Percentiles rank a stretch among this genome's conserved stretches.
Conservation (phyloP, 257 asterid genomes). For the Fraxinus anomala region DNA sequence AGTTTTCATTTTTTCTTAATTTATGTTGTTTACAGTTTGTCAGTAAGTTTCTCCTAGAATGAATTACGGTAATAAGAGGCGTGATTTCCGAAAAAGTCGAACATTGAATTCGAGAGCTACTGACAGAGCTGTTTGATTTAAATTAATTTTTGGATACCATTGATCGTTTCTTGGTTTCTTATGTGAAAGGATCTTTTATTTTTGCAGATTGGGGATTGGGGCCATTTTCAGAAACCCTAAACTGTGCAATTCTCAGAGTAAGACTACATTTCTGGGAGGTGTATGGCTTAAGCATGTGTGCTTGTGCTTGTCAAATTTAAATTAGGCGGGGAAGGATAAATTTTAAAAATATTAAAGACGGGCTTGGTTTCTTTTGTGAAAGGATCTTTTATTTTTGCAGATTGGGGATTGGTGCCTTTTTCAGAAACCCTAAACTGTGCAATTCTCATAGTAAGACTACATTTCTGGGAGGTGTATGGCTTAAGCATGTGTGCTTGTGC, state of each 20-base stretch:
- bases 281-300: constrained; percentile 8
- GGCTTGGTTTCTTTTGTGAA: no score
- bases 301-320: not conserved
- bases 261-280: constrained; percentile 22
- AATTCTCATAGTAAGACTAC: not conserved
- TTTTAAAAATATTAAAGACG: no score
- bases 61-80: not conserved
- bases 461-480: constrained; percentile 26
- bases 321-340: not conserved
- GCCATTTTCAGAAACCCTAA: constrained; percentile 26
- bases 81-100: not conserved
- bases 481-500: not conserved
- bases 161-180: not conserved
- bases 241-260: not conserved
- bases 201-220: constrained; percentile 28
- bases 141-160: not conserved
- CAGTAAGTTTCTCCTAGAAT: not conserved
- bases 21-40: not conserved
- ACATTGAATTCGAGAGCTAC: not conserved
- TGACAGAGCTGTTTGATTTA: constrained; percentile 12
- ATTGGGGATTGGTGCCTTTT: constrained; percentile 19
- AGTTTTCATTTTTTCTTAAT: constrained; percentile 6
- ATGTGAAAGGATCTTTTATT: not conserved
- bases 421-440: constrained; percentile 25
- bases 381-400: constrained; percentile 18